Base-by-base conservation (phyloP, 2,329 filamentous ascomycete genomes). In the Pseudohalonectria lignicola region DNA sequence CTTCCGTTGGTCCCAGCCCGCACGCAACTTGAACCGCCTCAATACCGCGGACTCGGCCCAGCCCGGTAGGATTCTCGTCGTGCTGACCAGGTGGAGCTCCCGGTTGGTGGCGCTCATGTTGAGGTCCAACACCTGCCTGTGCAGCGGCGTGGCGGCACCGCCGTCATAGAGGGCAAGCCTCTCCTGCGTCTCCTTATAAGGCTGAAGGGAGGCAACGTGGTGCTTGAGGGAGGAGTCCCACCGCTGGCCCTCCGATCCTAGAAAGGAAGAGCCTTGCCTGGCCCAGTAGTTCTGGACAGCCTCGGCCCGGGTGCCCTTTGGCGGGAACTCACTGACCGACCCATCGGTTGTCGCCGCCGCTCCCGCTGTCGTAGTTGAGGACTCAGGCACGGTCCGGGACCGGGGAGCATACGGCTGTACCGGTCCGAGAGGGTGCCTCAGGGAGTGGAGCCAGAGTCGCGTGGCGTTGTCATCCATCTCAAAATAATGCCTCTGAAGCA, bases 401-500 rank as follows among this genome's bases (percentile, higher is more conserved):
- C n/a, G n/a, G n/a, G n/a, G n/a, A n/a, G n/a, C n/a, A n/a, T n/a
- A n/a, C n/a, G n/a, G n/a, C n/a, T n/a, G n/a, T n/a, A n/a, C n/a
- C n/a, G 37, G 18, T 45, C 36, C 25, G 19, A 25, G 26, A 10
- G 33, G 33, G 13, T 23, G 33, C 25, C 33, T 19, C 33, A 35
- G 23, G 8, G 21, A 17, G 15, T 23, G 33, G 8, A 52, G 34
- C 47, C 47, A 52, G 0, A 42, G 16, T 31, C 47, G 41, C 7
- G 45, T 23, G 4, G 39, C 37, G 4, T 43, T 31, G 20, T 46
- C 45, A 32, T 49, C 48, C 5, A 31, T 41, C 36, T 53, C 49
- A 8, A 52, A 25, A 36, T 50, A 53, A 32, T 51, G 42, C 7
- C 48, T 42, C 16, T 37, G 45, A 16, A 48, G 42, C 9, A 50